Conservation (phyloP, 1,284 basidiomycete genomes). For the Austroboletus rostrupii region DNA sequence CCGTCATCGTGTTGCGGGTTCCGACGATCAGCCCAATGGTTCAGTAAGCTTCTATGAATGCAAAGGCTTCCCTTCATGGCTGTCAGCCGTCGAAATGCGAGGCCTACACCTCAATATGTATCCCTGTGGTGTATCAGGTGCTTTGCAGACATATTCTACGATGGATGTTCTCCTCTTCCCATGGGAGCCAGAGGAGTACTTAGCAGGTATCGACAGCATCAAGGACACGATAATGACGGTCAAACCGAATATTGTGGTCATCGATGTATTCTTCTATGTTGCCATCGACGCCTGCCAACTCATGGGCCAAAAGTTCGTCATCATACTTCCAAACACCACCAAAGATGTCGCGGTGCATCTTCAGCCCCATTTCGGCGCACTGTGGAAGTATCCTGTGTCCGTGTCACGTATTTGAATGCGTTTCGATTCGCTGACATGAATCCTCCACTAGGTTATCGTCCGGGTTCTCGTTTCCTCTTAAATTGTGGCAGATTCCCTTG, state of each 20-base stretch:
- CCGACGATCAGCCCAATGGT: neutral
- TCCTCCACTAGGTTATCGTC: neutral
- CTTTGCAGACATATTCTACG: neutral
- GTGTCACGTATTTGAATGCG: neutral
- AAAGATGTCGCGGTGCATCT: neutral
- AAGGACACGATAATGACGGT: neutral
- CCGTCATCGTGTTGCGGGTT: too few relatives aligned
- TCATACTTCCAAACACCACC: neutral
- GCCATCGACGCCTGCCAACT: neutral
- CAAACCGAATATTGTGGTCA: neutral
- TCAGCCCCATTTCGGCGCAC: neutral
- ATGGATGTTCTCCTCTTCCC: neutral
- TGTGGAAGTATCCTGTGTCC: neutral
- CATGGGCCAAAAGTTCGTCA: neutral
- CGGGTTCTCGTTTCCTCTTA: neutral
- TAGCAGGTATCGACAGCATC: neutral
- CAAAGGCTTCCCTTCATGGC: neutral
- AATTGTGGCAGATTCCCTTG: neutral
- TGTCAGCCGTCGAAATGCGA: neutral
- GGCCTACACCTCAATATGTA: neutral
- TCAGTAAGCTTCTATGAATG: neutral
- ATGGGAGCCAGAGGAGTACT: neutral
- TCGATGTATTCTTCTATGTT: neutral
- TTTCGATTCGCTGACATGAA: neutral
- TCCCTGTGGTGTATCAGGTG: neutral